phyloP scores from a whole-genome alignment of 495 filamentous ascomycete genomes.

The Hyaloscypha bicolor region DNA sequence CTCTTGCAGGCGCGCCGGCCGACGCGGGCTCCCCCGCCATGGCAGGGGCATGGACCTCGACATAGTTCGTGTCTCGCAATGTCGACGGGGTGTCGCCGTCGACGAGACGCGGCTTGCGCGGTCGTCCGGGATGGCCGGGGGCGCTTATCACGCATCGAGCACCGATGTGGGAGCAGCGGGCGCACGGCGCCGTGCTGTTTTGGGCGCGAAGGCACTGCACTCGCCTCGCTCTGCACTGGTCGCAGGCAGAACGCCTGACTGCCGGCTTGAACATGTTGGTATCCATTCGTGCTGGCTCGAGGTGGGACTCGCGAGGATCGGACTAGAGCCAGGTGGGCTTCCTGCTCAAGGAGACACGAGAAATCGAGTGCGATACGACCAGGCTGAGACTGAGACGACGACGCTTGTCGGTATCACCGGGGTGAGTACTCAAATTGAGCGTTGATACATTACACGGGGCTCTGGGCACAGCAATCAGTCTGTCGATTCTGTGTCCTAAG shows the following conservation, averaged over 20 bases:
- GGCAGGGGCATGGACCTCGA: not conserved
- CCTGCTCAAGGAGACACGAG: slow-evolving; percentile 2
- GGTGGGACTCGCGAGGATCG: not conserved
- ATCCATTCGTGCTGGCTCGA: not conserved
- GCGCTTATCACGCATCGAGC: not conserved
- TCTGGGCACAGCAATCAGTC: too few relatives aligned
- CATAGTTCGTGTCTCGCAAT: slow-evolving; percentile 2
- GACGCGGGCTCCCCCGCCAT: not conserved
- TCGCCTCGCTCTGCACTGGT: slow-evolving; percentile 1
- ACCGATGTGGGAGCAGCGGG: slow-evolving; percentile 1
- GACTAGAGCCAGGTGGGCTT: not conserved
- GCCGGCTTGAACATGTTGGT: not conserved
- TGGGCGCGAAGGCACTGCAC: not conserved
- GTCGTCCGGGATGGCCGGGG: not conserved
- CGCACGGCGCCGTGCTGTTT: slow-evolving; percentile 5
- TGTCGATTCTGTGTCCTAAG: too few relatives aligned
- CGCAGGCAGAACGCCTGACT: slow-evolving; percentile 4
- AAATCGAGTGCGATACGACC: slow-evolving; percentile 2
- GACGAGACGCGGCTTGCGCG: slow-evolving; percentile 2
- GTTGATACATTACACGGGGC: too few relatives aligned
- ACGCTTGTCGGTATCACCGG: not conserved
- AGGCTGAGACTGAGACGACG: slow-evolving; percentile 1
- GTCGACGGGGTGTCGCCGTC: not conserved
- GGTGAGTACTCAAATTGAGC: too few relatives aligned
- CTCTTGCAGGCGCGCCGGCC: slow-evolving; percentile 1